phyloP scores from a whole-genome alignment of 345 rosid genomes.

The Melaleuca alternifolia region DNA sequence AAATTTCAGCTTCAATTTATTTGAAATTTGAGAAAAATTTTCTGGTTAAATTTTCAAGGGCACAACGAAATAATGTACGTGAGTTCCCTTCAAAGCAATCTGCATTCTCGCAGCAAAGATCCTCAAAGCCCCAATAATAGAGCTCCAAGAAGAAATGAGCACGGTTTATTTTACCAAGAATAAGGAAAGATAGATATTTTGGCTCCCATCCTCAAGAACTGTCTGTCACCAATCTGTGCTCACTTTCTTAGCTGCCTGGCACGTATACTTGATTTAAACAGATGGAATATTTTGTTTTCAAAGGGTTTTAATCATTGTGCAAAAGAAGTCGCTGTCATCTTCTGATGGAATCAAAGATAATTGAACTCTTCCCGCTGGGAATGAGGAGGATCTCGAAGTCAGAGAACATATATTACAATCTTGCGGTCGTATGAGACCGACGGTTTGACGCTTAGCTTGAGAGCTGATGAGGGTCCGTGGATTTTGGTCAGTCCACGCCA shows the following conservation, averaged over 20 bases:
- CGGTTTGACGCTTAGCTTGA: not conserved
- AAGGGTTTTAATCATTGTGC: not conserved
- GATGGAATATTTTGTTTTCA: not conserved
- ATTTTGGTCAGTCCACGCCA: too few relatives aligned
- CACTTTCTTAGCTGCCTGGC: not conserved
- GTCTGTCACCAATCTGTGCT: not conserved
- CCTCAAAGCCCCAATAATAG: not conserved
- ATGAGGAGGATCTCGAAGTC: too few relatives aligned
- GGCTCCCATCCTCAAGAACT: not conserved
- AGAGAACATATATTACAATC: not conserved
- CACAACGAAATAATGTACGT: too few relatives aligned
- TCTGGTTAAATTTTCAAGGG: not conserved
- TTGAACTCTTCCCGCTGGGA: not conserved
- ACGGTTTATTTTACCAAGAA: not conserved
- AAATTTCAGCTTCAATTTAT: not conserved
- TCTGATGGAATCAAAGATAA: not conserved
- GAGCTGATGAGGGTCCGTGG: not conserved
- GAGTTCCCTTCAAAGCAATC: too few relatives aligned
- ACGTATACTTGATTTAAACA: not conserved
- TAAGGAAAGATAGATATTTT: not conserved
- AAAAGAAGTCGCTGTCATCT: not conserved
- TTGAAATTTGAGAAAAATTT: not conserved
- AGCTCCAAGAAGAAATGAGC: not conserved
- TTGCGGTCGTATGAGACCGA: not conserved
- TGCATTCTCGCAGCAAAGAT: not conserved